Evolutionary conservation across 805 yeast genomes (phyloP).

Genomic region (Peterozyma xylosa): DNA sequence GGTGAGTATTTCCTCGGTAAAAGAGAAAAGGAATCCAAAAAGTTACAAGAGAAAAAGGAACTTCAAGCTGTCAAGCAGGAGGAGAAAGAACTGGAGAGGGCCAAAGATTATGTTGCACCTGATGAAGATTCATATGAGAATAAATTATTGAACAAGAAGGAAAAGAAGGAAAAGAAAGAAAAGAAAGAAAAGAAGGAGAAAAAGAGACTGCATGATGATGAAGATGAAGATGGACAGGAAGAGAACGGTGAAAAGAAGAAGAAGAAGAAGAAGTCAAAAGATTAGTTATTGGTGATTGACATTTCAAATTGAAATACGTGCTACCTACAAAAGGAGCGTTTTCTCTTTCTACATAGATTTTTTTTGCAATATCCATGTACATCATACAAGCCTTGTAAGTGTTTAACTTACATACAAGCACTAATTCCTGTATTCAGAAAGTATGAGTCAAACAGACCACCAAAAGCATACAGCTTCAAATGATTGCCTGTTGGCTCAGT

Average conservation of each 20-base stretch:
- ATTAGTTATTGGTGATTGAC: neutral
- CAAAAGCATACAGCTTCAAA: no score
- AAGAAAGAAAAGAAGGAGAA: slow-evolving; percentile 18
- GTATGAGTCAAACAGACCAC: no score
- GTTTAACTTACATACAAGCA: no score
- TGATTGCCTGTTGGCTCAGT: no score
- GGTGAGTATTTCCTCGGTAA: slow-evolving; percentile 96
- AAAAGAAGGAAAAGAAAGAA: slow-evolving; percentile 22
- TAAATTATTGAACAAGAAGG: slow-evolving; percentile 21
- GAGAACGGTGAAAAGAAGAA: slow-evolving; percentile 5
- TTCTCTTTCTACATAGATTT: no score
- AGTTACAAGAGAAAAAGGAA: slow-evolving; percentile 68
- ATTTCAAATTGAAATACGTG: no score
- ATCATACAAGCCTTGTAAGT: no score
- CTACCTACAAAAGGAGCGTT: no score
- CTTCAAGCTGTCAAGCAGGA: slow-evolving; percentile 67
- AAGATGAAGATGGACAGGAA: slow-evolving; percentile 10
- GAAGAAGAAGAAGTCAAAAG: slow-evolving; percentile 5
- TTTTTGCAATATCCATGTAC: no score
- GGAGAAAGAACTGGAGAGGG: slow-evolving; percentile 60
- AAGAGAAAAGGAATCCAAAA: slow-evolving; percentile 67
- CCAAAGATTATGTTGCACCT: slow-evolving; percentile 80
- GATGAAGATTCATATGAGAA: slow-evolving; percentile 46
- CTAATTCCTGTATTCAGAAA: no score
- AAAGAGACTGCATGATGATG: slow-evolving; percentile 10